Evolutionary conservation across 805 yeast genomes (phyloP).

Genomic region (Candida verbasci): DNA sequence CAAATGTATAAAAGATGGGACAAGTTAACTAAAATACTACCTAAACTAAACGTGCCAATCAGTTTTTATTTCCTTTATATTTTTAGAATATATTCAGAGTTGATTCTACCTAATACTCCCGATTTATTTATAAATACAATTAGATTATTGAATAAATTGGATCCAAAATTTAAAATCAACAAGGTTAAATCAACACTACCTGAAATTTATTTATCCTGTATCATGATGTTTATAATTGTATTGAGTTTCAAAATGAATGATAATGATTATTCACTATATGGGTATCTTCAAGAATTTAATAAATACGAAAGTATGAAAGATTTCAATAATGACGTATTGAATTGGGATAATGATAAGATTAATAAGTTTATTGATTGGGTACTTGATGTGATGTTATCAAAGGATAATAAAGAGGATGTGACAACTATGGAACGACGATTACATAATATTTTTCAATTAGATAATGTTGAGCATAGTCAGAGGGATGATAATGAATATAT

Average conservation of each 20-base stretch:
- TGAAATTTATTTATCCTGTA: conserved; percentile 31
- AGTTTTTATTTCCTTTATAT: conserved; percentile 34
- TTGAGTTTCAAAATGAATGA: conserved; percentile 19
- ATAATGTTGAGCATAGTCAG: conserved; percentile 7
- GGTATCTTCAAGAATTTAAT: conserved; percentile 16
- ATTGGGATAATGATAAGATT: conserved; percentile 46
- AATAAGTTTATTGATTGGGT: conserved; percentile 51
- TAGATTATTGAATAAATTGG: conserved; percentile 12
- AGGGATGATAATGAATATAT: conserved; percentile 3
- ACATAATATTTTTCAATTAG: conserved; percentile 26
- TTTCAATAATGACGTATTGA: conserved; percentile 19
- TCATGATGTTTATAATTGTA: conserved; percentile 28
- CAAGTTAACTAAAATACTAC: neutral
- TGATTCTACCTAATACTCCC: conserved; percentile 46
- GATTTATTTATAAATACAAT: conserved; percentile 38
- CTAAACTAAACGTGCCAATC: conserved; percentile 11
- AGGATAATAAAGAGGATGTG: conserved; percentile 15
- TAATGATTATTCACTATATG: conserved; percentile 9
- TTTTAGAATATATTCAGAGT: conserved; percentile 36
- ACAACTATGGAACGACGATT: conserved; percentile 28
- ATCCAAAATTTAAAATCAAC: conserved; percentile 7
- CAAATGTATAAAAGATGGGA: conserved; percentile 25
- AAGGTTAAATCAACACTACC: conserved; percentile 20
- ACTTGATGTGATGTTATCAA: conserved; percentile 27
- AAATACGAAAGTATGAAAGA: conserved; percentile 17